Base-by-base conservation (phyloP, 2,329 filamentous ascomycete genomes). In the Aspergillus floridensis region DNA sequence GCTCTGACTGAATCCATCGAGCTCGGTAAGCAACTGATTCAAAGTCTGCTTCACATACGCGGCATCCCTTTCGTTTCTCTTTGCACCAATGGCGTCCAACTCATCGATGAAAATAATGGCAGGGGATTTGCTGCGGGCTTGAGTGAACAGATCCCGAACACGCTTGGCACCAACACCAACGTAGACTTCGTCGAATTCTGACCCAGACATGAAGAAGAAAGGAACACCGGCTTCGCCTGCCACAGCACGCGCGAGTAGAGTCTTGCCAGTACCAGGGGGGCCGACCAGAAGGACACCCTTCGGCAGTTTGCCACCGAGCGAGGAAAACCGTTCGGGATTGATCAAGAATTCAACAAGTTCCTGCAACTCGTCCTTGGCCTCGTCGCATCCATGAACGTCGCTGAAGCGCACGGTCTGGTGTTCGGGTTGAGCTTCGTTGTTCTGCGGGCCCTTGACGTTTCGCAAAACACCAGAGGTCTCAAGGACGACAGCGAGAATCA, bases 191-290 rank as follows among this genome's bases (percentile, higher is more conserved):
- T 99, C 95, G 72, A 99, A 99, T 75, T 99, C 95, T 59, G 92
- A 96, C 53, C 95, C 95, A 71, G 95, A 99, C 93, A 99, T 98
- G 84, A 97, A 99, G 83, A 98, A 99, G 83, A 99, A 99, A 1
- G 95, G 95, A 19, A 99, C 95, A 58, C 93, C 95, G 56, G 95
- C 93, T 80, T 99, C 95, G 55, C 95, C 95, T 51, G 95, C 95
- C 61, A 99, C 95, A 57, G 95, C 96, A 70, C 95, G 89, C 63
- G 95, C 95, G 62, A 99, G 85, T 46, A 99, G 85, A 12, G 95
- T 99, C 80, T 99, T 99, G 79, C 95, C 95, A 62, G 95, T 99
- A 80, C 95, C 95, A 55, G 95, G 95, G 72, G 95, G 95, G 0
- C 95, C 95, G 70, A 96, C 92, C 24, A 99, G 85, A 53, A 99